Base-by-base conservation (phyloP, 345 rosid genomes). In the Eucalyptus lansdowneana region DNA sequence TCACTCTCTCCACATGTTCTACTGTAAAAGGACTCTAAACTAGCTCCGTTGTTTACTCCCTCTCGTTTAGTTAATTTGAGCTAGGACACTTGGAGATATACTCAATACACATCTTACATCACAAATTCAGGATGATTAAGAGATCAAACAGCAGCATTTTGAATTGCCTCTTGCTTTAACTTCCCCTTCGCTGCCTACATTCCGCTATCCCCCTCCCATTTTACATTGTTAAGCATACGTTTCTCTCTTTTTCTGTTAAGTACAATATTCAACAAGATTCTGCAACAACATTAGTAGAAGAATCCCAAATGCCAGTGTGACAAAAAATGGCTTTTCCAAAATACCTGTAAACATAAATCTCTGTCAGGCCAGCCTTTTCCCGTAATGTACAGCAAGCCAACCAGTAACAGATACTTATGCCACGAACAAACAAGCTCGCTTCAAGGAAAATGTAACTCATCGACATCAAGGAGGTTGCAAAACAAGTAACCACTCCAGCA, bases 381-480 rank as follows among this genome's bases (percentile, higher is more conserved):
- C 93, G 86, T 94, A 95, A 45, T 94, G 94, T 76, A 91, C 87
- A 27, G 92, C 92, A 90, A 96, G 90, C 97, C 94, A 95, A 87
- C 97, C 93, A 24, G 91, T 53, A 53, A 53, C 56, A 53, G 56
- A 53, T 50, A 50, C 51, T 5, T 14, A 50, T 5, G 51, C 51
- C 51, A 50, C 7, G 3, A 50, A 53, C 56, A 53, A 53, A 53
- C 56, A 53, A 53, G 56, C 56, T 16, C 56, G 21, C 56, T 53
- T 53, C 56, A 53, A 53, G 24, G 56, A 53, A 7, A 19, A 53
- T 53, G 24, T 16, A 53, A 19, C 56, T 53, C 56, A 6, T 90
- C 3, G 56, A 53, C 72, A 94, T 87, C 40, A 95, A 86, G 56
- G 97, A 93, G 90, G 96, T 94, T 67, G 93, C 89, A 85, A 95